Base-by-base conservation (phyloP, 163 green algal genomes). In the Chloromonas sp. region DNA sequence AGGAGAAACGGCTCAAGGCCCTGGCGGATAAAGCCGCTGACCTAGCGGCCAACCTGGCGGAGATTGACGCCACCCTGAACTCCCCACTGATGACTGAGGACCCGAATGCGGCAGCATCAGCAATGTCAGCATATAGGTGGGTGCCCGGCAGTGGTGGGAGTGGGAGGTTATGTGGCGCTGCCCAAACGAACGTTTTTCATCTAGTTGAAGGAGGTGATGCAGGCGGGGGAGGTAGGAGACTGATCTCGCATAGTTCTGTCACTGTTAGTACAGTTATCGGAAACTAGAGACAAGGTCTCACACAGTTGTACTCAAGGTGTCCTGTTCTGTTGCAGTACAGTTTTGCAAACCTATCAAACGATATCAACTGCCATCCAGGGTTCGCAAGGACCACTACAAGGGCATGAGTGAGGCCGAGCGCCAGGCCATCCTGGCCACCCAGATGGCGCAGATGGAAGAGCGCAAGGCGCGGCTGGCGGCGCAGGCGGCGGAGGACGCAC, bases 301-400 rank as follows among this genome's bases (percentile, higher is more conserved):
- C 36, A 36, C 36, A 36, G 36, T 36, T 36, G 36, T 36, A 36
- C 36, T 36, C 36, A 36, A 36, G 36, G 36, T 36, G 36, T 36
- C 36, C 36, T 36, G 36, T 36, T 36, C 36, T 36, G 36, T 36
- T 36, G 36, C 36, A 36, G 36, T 36, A 36, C 36, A 36, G 36
- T 36, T 36, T 36, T 36, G 36, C 36, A 36, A 36, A 36, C 36
- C 36, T 36, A 36, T 36, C 36, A 36, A 36, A 36, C 36, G 36
- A 36, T 36, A 36, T 36, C 36, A 36, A 36, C 36, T 76, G 66
- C 3, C 84, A 60, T 82, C 71, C 76, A 78, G 84, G 62, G 89
- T 94, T 58, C 89, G 91, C 0, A 92, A 91, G 85, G 91, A 94
- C 71, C 90, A 94, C 82, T 94, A 90, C 84, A 94, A 94, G 81